A percentile compares a stretch with the other conserved stretches of the same genome.
Conservation (phyloP, 2,329 filamentous ascomycete genomes). For the Cordyceps tenuipes region DNA sequence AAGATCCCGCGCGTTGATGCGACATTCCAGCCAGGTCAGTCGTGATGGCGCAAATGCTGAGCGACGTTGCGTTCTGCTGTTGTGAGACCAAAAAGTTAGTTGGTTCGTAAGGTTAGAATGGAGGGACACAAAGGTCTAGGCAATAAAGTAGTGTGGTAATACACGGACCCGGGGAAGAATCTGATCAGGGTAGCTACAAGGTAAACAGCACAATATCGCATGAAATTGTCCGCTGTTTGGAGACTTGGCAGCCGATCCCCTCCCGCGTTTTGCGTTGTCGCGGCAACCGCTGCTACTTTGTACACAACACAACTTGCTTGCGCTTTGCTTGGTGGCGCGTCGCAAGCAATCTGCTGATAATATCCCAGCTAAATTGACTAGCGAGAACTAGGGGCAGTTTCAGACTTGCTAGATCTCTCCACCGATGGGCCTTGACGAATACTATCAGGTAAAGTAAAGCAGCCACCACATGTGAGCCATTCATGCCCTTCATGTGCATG, state of each 20-base stretch:
- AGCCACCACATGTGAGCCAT: neutral
- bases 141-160: neutral
- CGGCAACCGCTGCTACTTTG: neutral
- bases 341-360: neutral
- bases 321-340: no score
- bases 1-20: neutral
- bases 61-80: constrained; percentile 1
- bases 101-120: no score
- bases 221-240: constrained; percentile 1
- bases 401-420: constrained; percentile 3
- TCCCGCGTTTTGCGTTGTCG: constrained; percentile 8
- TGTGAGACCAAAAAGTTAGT: neutral
- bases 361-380: neutral
- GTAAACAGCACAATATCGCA: neutral
- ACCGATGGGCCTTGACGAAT: neutral
- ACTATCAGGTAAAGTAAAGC: neutral
- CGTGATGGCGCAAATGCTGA: neutral
- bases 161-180: neutral
- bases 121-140: neutral
- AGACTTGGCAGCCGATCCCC: neutral
- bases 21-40: constrained; percentile 4
- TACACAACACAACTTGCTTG: neutral
- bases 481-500: neutral
- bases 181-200: neutral
- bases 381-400: constrained; percentile 8